Evolutionary conservation across 768 basidiomycete species (phyloP), one percentile per base, ranked within the genome.

Genomic region (Calocybe cyanea): DNA sequence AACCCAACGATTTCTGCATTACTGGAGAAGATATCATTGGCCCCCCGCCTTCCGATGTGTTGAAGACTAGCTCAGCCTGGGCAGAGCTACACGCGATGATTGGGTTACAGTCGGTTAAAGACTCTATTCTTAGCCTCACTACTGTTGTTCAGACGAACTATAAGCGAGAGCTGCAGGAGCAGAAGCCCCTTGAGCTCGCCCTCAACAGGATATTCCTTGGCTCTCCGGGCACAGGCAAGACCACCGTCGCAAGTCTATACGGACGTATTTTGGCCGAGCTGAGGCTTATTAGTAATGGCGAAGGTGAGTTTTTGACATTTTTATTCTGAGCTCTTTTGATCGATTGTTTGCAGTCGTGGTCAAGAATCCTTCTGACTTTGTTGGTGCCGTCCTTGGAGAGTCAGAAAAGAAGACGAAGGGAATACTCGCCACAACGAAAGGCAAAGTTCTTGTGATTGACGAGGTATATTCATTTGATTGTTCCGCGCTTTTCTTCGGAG

Each of bases 211-310:
- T 81, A 0, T 85, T 86, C 61, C 54, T 83, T 21, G 85, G 85
- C 1, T 76, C 77, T 9, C 84, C 84, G 5, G 84, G 84, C 2
- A 85, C 84, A 0, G 84, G 84, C 0, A 87, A 86, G 58, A 87
- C 84, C 1, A 80, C 80, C 0, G 83, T 87, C 0, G 83, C 80
- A 0, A 78, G 76, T 53, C 56, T 83, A 3, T 87, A 86, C 51
- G 85, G 85, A 0, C 72, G 74, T 46, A 78, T 85, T 37, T 59
- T 87, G 10, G 74, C 68, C 0, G 81, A 84, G 39, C 57, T 87
- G 1, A 73, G 76, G 3, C 57, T 87, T n/a, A 57, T 87, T n/a
- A 83, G 80, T 57, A 84, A 82, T 33, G 81, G 81, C 7, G 85
- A 87, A 77, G 83, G 84, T 81, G 46, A 52, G 64, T 18, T n/a